Conservation (phyloP, 2,329 filamentous ascomycete species). For the Phoma sp. region DNA sequence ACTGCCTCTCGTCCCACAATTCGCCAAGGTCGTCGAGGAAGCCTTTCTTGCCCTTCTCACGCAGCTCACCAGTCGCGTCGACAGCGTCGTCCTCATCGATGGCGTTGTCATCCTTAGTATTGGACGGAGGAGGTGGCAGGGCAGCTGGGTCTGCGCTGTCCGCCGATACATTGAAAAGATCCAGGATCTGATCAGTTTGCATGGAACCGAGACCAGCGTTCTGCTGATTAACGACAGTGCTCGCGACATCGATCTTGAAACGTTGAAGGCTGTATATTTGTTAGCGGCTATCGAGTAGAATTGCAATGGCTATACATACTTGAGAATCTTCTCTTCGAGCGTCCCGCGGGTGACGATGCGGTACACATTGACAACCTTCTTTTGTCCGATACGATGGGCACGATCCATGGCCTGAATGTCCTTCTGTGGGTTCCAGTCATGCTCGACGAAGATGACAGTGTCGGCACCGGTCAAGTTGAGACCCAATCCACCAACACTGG, state of each 20-base stretch:
- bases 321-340: constrained; percentile 96
- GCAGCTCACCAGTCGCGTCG: constrained; percentile 83
- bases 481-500: constrained; percentile 91
- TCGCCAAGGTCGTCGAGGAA: constrained; percentile 95
- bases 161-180: constrained; percentile 81
- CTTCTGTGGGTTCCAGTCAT: constrained; percentile 99
- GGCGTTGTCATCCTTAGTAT: constrained; percentile 70
- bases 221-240: constrained; percentile 98
- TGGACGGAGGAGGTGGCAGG: constrained; percentile 61
- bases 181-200: constrained; percentile 98
- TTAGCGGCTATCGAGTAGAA: constrained; percentile 15
- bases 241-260: constrained; percentile 99
- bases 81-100: constrained; percentile 85
- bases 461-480: constrained; percentile 96
- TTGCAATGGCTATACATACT: constrained; percentile 57
- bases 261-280: constrained; percentile 76
- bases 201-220: constrained; percentile 94
- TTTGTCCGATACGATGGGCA: constrained; percentile 96
- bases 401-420: constrained; percentile 99
- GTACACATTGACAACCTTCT: constrained; percentile 99
- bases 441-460: constrained; percentile 98
- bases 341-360: constrained; percentile 95
- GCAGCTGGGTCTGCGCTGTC: constrained; percentile 64
- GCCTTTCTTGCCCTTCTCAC: constrained; percentile 94
- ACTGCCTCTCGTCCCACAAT: constrained; percentile 96